These are phyloP conservation scores for Orbilia oligospora DNA, from an alignment of 2,329 filamentous ascomycete genomes.

Conservation along the genomic window DNA sequence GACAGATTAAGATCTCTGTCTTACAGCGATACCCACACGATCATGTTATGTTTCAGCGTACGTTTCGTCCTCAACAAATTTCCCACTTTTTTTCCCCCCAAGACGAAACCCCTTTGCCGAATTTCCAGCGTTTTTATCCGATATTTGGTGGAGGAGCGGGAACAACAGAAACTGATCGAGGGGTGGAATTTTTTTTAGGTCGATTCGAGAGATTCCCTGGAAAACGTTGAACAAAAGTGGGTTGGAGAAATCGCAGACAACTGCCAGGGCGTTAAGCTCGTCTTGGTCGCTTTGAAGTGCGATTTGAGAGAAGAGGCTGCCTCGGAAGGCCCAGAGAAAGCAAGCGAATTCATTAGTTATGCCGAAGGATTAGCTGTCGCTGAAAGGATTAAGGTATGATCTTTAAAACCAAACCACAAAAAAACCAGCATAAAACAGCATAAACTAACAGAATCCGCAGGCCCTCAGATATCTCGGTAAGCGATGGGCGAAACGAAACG, in stretches of 20 bases:
- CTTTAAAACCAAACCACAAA: not conserved
- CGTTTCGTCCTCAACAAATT: conserved; percentile 60
- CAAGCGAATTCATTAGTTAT: conserved; percentile 63
- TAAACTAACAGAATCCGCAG: conserved; percentile 66
- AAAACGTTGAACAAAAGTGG: conserved; percentile 99
- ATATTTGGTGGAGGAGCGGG: conserved; percentile 20
- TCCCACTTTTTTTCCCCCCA: not conserved
- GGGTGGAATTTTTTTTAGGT: conserved; percentile 69
- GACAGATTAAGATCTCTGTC: conserved; percentile 94
- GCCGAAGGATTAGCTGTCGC: conserved; percentile 64
- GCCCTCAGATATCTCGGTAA: conserved; percentile 89
- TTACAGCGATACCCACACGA: conserved; percentile 97
- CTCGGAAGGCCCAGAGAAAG: conserved; percentile 77
- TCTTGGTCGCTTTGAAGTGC: conserved; percentile 96
- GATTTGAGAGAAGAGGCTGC: conserved; percentile 85
- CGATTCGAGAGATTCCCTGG: conserved; percentile 94
- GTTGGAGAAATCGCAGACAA: conserved; percentile 98
- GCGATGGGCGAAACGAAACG: conserved; percentile 12
- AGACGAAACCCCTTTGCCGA: not conserved
- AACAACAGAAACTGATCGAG: not conserved
- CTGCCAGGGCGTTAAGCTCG: conserved; percentile 93
- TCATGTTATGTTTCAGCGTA: conserved; percentile 97
- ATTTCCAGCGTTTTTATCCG: conserved; percentile 16
- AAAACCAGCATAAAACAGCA: not conserved
- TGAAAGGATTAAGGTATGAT: conserved; percentile 63